phyloP scores from a whole-genome alignment of 2,329 filamentous ascomycete genomes.

The Aspergillus caelatus region DNA sequence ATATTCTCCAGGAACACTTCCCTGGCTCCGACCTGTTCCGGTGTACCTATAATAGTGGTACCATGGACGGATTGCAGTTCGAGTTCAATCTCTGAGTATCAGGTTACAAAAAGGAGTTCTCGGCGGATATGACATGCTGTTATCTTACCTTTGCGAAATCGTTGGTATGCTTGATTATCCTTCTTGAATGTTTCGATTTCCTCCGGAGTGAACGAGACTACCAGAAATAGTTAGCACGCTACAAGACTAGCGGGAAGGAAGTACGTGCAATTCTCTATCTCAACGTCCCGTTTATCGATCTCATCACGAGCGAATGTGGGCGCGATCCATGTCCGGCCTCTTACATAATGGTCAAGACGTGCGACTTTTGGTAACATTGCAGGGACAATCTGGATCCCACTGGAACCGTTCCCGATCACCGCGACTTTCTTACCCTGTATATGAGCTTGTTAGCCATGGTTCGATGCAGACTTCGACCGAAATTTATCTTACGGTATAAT shows the following conservation, averaged over 20 bases:
- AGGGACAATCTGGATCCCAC: slow-evolving; percentile 47
- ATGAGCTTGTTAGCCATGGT: not conserved
- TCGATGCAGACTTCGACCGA: not conserved
- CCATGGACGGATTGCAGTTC: slow-evolving; percentile 37
- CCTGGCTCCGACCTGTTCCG: slow-evolving; percentile 29
- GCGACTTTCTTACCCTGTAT: slow-evolving; percentile 37
- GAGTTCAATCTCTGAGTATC: slow-evolving; percentile 32
- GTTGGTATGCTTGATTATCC: slow-evolving; percentile 33
- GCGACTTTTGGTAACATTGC: slow-evolving; percentile 42
- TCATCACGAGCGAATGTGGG: slow-evolving; percentile 32
- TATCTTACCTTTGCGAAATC: slow-evolving; percentile 36
- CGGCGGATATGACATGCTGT: not conserved
- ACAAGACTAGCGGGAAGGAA: not conserved
- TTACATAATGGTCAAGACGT: slow-evolving; percentile 41
- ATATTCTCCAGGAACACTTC: slow-evolving; percentile 34
- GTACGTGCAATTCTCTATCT: slow-evolving; percentile 33
- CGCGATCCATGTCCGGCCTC: slow-evolving; percentile 35
- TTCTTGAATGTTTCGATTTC: slow-evolving; percentile 37
- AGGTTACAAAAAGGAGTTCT: not conserved
- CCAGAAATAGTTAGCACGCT: not conserved
- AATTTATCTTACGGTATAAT: slow-evolving; percentile 30
- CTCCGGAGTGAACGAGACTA: slow-evolving; percentile 35
- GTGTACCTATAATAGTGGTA: slow-evolving; percentile 30
- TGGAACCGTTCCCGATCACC: slow-evolving; percentile 44
- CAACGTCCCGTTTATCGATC: slow-evolving; percentile 29